Conservation (phyloP, 164 flowering plant genomes). For the Vitis rupestris region DNA sequence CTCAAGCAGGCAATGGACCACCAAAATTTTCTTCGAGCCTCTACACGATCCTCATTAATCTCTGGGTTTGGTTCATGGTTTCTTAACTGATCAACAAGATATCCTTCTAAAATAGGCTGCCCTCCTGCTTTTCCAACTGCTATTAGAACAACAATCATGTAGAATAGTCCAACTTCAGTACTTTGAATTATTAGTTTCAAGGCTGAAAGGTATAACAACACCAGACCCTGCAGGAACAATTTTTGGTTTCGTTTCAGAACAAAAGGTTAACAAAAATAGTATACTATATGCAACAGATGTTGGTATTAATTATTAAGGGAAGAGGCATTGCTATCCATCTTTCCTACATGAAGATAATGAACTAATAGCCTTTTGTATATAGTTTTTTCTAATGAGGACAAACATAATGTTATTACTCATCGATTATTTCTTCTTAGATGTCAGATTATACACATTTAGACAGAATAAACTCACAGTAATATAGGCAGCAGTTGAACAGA, state of each 20-base stretch:
- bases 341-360: too few relatives aligned
- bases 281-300: too few relatives aligned
- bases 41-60: not conserved
- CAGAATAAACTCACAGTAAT: not conserved
- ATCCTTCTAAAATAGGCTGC: constrained; percentile 8
- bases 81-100: constrained; percentile 16
- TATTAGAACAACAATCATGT: constrained; percentile 15
- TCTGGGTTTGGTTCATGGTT: constrained; percentile 2
- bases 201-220: not conserved
- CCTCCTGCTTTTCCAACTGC: constrained; percentile 22
- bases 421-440: too few relatives aligned
- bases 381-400: too few relatives aligned
- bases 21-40: constrained; percentile 9
- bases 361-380: too few relatives aligned
- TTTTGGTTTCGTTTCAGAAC: too few relatives aligned
- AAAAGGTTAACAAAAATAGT: too few relatives aligned
- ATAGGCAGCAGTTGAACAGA: not conserved
- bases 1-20: constrained; percentile 7
- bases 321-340: too few relatives aligned
- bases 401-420: too few relatives aligned
- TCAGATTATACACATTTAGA: too few relatives aligned
- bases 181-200: not conserved
- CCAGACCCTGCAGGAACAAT: not conserved
- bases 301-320: too few relatives aligned
- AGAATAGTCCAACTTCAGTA: not conserved